A percentile compares a stretch with the other conserved stretches of the same genome.
These are phyloP conservation scores for Ampelocalamus luodianensis DNA, from an alignment of 176 grass and related monocot species.

Conservation along the genomic window DNA sequence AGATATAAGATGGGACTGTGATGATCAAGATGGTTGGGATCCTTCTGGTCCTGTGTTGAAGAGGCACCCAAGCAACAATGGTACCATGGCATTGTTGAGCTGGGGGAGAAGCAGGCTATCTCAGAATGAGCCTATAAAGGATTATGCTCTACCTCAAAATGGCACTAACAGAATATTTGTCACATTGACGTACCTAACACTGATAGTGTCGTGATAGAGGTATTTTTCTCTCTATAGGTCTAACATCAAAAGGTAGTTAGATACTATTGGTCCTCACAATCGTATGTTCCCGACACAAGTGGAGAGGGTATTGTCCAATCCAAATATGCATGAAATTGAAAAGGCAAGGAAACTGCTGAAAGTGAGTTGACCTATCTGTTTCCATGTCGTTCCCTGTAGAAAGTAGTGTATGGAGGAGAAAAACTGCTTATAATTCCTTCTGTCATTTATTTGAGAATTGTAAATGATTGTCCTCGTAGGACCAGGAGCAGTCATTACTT, in stretches of 20 bases:
- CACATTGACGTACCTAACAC: constrained; percentile 80
- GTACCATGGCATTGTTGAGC: constrained; percentile 36
- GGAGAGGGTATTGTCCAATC: constrained; percentile 83
- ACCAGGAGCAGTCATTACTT: constrained; percentile 93
- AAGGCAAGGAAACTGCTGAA: no score
- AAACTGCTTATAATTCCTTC: no score
- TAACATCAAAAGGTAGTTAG: constrained; percentile 26
- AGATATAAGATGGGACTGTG: constrained; percentile 87
- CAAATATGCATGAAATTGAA: constrained; percentile 78
- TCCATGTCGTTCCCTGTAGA: no score
- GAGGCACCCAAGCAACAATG: constrained; percentile 56
- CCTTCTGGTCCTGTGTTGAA: constrained; percentile 53
- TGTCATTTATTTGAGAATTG: no score
- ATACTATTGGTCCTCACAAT: constrained; percentile 36
- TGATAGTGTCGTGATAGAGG: constrained; percentile 68
- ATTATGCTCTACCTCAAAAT: constrained; percentile 60
- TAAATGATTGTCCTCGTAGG: no score
- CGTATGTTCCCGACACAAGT: constrained; percentile 56
- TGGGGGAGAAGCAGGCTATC: constrained; percentile 57
- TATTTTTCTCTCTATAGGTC: constrained; percentile 33
- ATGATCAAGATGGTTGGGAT: constrained; percentile 55
- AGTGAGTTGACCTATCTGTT: no score
- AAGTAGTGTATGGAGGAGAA: no score
- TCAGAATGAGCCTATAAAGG: constrained; percentile 47
- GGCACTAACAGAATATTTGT: constrained; percentile 55